phyloP scores from a whole-genome alignment of 306 rosid genomes.

The Casuarina cunninghamiana region DNA sequence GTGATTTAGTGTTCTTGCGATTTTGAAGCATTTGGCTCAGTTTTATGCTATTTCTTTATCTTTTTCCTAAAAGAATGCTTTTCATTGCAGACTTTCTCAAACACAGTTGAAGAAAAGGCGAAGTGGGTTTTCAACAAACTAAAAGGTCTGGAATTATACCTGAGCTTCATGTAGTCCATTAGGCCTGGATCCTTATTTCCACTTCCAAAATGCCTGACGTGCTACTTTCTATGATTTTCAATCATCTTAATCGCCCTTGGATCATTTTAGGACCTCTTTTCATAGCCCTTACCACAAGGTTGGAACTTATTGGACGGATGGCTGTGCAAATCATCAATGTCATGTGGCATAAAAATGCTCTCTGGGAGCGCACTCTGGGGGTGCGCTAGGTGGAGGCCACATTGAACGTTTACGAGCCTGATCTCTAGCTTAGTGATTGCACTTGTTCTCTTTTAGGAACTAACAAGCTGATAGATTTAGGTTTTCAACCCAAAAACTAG shows the following conservation, averaged over 20 bases:
- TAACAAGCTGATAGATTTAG: background rate
- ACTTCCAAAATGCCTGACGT: background rate
- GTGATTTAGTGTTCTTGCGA: constrained; percentile 1
- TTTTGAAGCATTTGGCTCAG: background rate
- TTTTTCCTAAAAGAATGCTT: constrained; percentile 6
- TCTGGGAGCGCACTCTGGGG: background rate
- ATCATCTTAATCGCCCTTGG: background rate
- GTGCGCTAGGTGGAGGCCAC: background rate
- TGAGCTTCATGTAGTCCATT: background rate
- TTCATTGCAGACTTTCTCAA: constrained; percentile 77
- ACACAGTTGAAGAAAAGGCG: constrained; percentile 92
- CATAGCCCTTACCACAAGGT: background rate
- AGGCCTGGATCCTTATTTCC: background rate
- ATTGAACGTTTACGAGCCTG: background rate
- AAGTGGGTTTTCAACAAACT: constrained; percentile 96
- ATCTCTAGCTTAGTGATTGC: background rate
- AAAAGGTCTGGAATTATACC: constrained; percentile 54
- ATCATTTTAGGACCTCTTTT: background rate
- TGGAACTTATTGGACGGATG: background rate
- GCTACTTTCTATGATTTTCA: background rate
- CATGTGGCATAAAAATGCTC: background rate
- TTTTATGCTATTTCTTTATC: constrained; percentile 19
- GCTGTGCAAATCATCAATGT: background rate
- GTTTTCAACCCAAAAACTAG: background rate
- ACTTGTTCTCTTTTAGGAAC: background rate